These are phyloP conservation scores for Groenewaldozyma sp. DNA, from an alignment of 1,139 yeast species.

Conservation along the genomic window DNA sequence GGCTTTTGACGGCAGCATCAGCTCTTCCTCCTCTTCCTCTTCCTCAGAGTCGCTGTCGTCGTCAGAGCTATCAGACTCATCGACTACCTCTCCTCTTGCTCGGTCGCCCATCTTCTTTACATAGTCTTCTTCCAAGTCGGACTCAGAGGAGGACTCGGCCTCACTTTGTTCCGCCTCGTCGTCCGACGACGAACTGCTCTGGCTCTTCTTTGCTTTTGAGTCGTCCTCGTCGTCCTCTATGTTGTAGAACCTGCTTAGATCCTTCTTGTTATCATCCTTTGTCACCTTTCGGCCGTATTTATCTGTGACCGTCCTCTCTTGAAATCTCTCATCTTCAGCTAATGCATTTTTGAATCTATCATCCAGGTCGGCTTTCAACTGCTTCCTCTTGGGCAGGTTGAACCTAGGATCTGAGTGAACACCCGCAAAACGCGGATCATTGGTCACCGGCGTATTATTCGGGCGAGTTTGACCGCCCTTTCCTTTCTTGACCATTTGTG, in stretches of 20 bases:
- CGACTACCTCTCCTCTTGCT: slow-evolving; percentile 66
- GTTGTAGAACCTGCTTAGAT: slow-evolving; percentile 59
- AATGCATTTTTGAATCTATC: slow-evolving; percentile 62
- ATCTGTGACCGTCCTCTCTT: slow-evolving; percentile 60
- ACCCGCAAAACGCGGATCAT: slow-evolving; percentile 67
- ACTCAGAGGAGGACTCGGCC: slow-evolving; percentile 12
- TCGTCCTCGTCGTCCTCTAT: slow-evolving; percentile 33
- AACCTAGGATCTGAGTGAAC: slow-evolving; percentile 88
- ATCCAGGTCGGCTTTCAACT: slow-evolving; percentile 72
- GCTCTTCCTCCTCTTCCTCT: slow-evolving; percentile 28
- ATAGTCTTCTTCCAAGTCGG: slow-evolving; percentile 15
- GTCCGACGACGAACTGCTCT: slow-evolving; percentile 22
- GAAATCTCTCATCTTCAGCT: slow-evolving; percentile 50
- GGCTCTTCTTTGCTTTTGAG: slow-evolving; percentile 18
- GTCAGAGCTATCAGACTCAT: slow-evolving; percentile 35
- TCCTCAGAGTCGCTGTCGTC: slow-evolving; percentile 28
- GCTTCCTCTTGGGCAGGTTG: slow-evolving; percentile 59
- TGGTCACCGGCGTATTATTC: too few relatives aligned
- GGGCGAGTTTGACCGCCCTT: slow-evolving; percentile 14
- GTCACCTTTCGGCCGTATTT: slow-evolving; percentile 73
- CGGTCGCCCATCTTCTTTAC: slow-evolving; percentile 38
- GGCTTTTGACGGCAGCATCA: slow-evolving; percentile 2
- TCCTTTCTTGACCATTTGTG: slow-evolving; percentile 4
- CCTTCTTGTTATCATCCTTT: slow-evolving; percentile 35
- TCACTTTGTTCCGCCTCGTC: slow-evolving; percentile 15